phyloP scores from a whole-genome alignment of 1,139 yeast species.

The Yamadazyma songkhlaensis region DNA sequence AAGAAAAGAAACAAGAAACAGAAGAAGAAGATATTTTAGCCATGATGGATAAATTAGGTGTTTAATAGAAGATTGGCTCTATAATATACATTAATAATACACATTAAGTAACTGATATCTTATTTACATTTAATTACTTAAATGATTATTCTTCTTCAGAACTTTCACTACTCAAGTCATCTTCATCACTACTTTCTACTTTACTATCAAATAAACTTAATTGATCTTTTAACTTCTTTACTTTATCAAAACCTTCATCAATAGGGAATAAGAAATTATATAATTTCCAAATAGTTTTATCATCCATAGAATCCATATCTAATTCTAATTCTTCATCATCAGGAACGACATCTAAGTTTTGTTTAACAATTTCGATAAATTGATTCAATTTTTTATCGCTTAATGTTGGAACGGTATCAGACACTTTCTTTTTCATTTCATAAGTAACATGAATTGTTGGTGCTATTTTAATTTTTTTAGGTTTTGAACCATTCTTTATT shows the following conservation, averaged over 20 bases:
- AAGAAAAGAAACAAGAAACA: conserved; percentile 17
- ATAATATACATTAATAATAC: conserved; percentile 9
- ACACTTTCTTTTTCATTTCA: conserved; percentile 94
- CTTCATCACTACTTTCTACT: conserved; percentile 44
- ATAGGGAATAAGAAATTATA: conserved; percentile 74
- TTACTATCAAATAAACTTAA: conserved; percentile 65
- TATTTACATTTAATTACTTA: neutral
- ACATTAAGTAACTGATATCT: conserved; percentile 4
- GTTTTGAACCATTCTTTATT: conserved; percentile 8
- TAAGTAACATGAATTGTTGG: conserved; percentile 57
- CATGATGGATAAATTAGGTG: conserved; percentile 37
- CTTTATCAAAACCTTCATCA: conserved; percentile 54
- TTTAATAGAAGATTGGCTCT: conserved; percentile 1
- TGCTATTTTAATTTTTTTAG: conserved; percentile 14
- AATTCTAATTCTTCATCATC: conserved; percentile 87
- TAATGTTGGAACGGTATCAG: conserved; percentile 77
- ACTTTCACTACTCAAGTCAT: conserved; percentile 50
- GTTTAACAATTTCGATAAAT: conserved; percentile 82
- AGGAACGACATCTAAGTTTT: conserved; percentile 61
- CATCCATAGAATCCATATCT: conserved; percentile 92
- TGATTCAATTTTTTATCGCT: conserved; percentile 81
- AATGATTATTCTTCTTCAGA: conserved; percentile 60
- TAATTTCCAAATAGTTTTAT: conserved; percentile 74
- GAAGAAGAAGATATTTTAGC: conserved; percentile 33
- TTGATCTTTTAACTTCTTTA: conserved; percentile 81